These are phyloP conservation scores for Adansonia digitata DNA, from an alignment of 345 rosid species.

Conservation along the genomic window DNA sequence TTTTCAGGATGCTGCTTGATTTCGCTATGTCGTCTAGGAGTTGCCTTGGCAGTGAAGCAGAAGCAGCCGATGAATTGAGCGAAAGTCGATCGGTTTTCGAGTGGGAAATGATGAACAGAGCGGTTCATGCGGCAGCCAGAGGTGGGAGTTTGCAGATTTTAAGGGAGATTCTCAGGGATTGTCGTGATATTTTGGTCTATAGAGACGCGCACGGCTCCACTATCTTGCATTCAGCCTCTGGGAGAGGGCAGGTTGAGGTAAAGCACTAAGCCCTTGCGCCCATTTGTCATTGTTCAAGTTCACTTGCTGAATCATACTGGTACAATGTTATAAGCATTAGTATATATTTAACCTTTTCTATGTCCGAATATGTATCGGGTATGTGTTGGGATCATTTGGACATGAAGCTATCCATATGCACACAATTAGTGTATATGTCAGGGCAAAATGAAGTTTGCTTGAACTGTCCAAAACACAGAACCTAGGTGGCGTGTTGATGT, in stretches of 20 bases:
- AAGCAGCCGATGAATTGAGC: constrained; percentile 25
- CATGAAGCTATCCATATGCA: background rate
- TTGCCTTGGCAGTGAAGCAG: constrained; percentile 33
- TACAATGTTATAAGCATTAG: background rate
- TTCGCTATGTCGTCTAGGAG: constrained; percentile 33
- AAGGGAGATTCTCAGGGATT: constrained; percentile 36
- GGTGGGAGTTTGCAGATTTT: constrained; percentile 80
- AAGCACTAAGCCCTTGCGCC: background rate
- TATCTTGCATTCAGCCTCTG: constrained; percentile 74
- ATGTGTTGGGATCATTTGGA: background rate
- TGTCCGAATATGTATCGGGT: background rate
- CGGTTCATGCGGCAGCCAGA: constrained; percentile 81
- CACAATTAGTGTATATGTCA: background rate
- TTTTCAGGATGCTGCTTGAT: constrained; percentile 53
- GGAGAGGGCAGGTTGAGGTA: constrained; percentile 75
- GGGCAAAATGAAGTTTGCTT: background rate
- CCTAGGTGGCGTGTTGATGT: background rate
- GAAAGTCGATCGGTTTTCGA: constrained; percentile 40
- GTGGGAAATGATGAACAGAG: constrained; percentile 74
- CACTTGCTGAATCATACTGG: background rate
- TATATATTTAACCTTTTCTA: background rate
- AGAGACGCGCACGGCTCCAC: constrained; percentile 66
- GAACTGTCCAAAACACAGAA: background rate
- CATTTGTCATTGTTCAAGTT: background rate
- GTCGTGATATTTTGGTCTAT: constrained; percentile 37